Evolutionary conservation across 2,329 filamentous ascomycete species (phyloP).

Genomic region (Scolecobasidium constrictum): DNA sequence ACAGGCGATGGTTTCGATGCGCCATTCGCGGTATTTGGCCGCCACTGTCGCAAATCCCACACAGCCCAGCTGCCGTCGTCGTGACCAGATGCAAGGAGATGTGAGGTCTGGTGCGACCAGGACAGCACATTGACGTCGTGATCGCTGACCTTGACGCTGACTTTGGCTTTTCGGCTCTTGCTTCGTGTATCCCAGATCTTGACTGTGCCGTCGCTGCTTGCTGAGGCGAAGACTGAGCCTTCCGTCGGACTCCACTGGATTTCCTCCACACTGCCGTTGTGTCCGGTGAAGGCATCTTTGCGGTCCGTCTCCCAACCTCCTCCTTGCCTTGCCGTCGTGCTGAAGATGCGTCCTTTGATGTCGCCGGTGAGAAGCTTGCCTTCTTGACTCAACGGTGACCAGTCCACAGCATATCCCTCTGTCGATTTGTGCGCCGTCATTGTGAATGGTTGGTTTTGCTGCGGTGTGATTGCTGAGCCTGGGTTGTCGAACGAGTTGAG

Average conservation of each 20-base stretch:
- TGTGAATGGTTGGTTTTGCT: constrained; percentile 78
- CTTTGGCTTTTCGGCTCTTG: constrained; percentile 78
- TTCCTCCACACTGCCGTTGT: constrained; percentile 81
- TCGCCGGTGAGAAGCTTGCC: constrained; percentile 89
- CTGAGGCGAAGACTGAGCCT: constrained; percentile 86
- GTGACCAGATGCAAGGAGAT: constrained; percentile 83
- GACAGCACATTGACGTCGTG: constrained; percentile 94
- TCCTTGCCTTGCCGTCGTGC: constrained; percentile 74
- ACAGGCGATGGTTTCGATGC: constrained; percentile 58
- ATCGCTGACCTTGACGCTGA: constrained; percentile 73
- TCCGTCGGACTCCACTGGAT: constrained; percentile 95
- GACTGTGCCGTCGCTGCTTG: constrained; percentile 85
- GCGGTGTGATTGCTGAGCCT: constrained; percentile 65
- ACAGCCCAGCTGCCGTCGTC: constrained; percentile 92
- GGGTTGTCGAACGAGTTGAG: constrained; percentile 83
- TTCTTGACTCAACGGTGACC: constrained; percentile 70
- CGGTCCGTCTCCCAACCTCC: constrained; percentile 85
- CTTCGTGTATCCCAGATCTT: constrained; percentile 92
- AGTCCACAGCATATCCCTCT: constrained; percentile 95
- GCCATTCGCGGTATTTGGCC: constrained; percentile 44
- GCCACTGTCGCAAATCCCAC: constrained; percentile 96
- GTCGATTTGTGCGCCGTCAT: constrained; percentile 75
- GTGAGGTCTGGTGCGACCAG: constrained; percentile 81
- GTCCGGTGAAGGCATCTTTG: constrained; percentile 64
- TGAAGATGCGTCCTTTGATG: constrained; percentile 79